Percentiles rank a stretch among this genome's conserved stretches.
Evolutionary conservation across 108 stramenopile genomes (phyloP).

Genomic region (Asterionellopsis glacialis): DNA sequence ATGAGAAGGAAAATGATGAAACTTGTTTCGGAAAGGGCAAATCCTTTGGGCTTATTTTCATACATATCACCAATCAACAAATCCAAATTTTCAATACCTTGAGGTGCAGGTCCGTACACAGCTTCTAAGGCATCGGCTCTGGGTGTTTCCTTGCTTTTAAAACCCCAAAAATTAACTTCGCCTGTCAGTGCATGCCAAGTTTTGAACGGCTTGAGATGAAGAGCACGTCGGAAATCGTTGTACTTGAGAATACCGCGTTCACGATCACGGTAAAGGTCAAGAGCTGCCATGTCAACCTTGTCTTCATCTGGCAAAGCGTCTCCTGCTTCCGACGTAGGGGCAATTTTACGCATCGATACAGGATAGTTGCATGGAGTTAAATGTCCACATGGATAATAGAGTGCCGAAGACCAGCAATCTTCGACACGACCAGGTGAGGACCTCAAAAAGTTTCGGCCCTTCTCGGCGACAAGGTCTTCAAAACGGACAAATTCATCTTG

Average conservation of each 20-base stretch:
- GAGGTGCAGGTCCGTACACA: neutral
- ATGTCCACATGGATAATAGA: conserved; percentile 11
- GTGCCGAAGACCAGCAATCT: neutral
- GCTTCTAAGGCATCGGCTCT: neutral
- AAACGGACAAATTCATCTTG: conserved; percentile 1
- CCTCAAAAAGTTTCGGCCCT: conserved; percentile 6
- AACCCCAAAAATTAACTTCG: neutral
- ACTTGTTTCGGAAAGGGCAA: conserved; percentile 10
- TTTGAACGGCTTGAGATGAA: conserved; percentile 1
- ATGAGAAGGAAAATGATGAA: conserved; percentile 21
- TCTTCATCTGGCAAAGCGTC: neutral
- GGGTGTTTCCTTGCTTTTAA: neutral
- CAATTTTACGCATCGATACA: conserved; percentile 3
- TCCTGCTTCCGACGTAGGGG: conserved; percentile 7
- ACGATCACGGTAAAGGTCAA: conserved; percentile 18
- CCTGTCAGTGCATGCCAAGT: too few relatives aligned
- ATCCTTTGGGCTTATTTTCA: conserved; percentile 13
- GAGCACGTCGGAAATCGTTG: conserved; percentile 15
- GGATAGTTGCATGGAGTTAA: conserved; percentile 3
- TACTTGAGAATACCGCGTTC: conserved; percentile 14
- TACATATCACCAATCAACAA: conserved; percentile 9
- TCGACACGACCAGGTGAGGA: neutral
- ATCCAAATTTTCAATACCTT: conserved; percentile 12
- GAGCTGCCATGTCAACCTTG: conserved; percentile 11
- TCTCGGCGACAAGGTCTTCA: conserved; percentile 8